Evolutionary conservation across 2,329 filamentous ascomycete genomes (phyloP), one percentile per base, ranked within the genome.

Genomic region (Hypoxylon sp.): DNA sequence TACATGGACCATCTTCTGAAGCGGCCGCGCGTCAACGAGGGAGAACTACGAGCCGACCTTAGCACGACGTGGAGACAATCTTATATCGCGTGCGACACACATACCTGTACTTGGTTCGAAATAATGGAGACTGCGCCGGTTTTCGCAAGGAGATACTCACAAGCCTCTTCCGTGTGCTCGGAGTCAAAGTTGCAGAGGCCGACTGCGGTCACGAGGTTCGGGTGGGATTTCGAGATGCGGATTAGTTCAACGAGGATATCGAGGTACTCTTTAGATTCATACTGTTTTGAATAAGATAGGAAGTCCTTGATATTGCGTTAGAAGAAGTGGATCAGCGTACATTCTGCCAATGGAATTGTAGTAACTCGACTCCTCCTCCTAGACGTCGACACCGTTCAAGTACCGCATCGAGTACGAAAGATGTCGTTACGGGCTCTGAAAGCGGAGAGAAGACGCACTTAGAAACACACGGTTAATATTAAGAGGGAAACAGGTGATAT

Each of bases 301-400:
- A 9, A 21, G 9, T 14, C 0, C 1, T 13, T n/a, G 13, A 3
- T 5, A 19, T 30, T 23, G 41, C 14, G 1, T 13, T 13, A 30
- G 23, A 7, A 32, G 7, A 11, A 6, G 21, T 28, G 11, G n/a
- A n/a, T n/a, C n/a, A n/a, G 73, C 77, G 65, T 68, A 79, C 77
- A 70, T 78, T 70, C 19, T 78, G 71, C 78, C 78, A 80, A 46
- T 80, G 78, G 63, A 80, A 79, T 65, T 80, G 78, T 13, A 80
- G 61, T 30, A 80, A 67, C 17, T 80, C 78, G 21, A 80, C 73
- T 19, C 75, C 70, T 3, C 77, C 78, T 2, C 73, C 73, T 10
- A 80, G 69, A 4, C 79, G 70, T 32, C 76, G 72, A 14, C 73
- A 77, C n/a, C 79, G 69, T 68, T 79, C 79, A 4, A 70, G 73